These are phyloP conservation scores for Coriaria nepalensis DNA, from an alignment of 306 rosid genomes.

Conservation along the genomic window DNA sequence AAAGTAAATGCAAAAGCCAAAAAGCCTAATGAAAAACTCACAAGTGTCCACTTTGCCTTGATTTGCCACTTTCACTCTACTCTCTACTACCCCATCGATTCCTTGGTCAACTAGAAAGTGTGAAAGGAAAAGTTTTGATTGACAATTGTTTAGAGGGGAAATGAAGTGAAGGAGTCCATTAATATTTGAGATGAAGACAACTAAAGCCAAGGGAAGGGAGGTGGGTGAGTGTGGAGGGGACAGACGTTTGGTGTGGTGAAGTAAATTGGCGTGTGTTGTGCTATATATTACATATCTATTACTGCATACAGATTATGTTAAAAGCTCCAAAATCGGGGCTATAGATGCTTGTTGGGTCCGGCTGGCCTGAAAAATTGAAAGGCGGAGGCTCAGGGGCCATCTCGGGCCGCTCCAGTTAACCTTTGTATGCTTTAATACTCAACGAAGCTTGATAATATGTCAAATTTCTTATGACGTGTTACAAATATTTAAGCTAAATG, in stretches of 20 bases:
- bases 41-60: neutral
- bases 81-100: constrained; percentile 16
- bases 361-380: too few species aligned
- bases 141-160: neutral
- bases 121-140: neutral
- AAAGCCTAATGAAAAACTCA: constrained; percentile 40
- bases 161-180: neutral
- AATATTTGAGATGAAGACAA: neutral
- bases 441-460: too few species aligned
- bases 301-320: too few species aligned
- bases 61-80: constrained; percentile 10
- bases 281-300: too few species aligned
- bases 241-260: constrained; percentile 10
- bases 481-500: too few species aligned
- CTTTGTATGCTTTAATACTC: too few species aligned
- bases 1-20: constrained; percentile 33
- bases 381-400: too few species aligned
- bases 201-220: neutral
- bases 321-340: too few species aligned
- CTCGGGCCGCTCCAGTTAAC: too few species aligned
- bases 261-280: neutral
- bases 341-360: too few species aligned
- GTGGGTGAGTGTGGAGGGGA: constrained; percentile 3
- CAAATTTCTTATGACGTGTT: too few species aligned
- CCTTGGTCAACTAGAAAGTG: neutral